A percentile compares a stretch with the other conserved stretches of the same genome.
Evolutionary conservation across 2,329 filamentous ascomycete species (phyloP).

Genomic region (Septoria linicola): DNA sequence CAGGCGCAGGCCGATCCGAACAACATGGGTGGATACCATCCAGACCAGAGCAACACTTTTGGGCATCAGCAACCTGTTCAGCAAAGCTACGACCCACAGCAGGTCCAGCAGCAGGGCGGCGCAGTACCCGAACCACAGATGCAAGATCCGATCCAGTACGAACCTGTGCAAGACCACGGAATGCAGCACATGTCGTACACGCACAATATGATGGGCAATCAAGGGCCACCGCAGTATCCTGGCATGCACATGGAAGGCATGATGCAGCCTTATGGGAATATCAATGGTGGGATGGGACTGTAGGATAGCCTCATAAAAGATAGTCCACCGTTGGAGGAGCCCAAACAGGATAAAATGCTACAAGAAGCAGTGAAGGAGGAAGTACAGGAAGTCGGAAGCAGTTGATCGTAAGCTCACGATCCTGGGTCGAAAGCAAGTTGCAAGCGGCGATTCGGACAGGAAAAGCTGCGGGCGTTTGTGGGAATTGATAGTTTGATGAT

Average conservation of each 20-base stretch:
- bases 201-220: conserved; percentile 27
- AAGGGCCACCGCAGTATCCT: conserved; percentile 28
- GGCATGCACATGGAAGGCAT: conserved; percentile 29
- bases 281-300: conserved; percentile 30
- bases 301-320: conserved; percentile 11
- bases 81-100: conserved; percentile 17
- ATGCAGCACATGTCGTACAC: conserved; percentile 25
- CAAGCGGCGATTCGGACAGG: neutral
- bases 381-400: too few relatives aligned
- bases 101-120: conserved; percentile 19
- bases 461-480: too few relatives aligned
- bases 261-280: conserved; percentile 32
- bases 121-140: conserved; percentile 19
- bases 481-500: conserved; percentile 12
- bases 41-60: conserved; percentile 8
- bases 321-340: too few relatives aligned
- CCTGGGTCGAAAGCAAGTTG: too few relatives aligned
- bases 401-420: too few relatives aligned
- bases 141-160: conserved; percentile 33
- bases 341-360: too few relatives aligned
- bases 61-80: conserved; percentile 17
- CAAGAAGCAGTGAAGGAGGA: too few relatives aligned
- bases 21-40: conserved; percentile 5
- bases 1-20: conserved; percentile 17
- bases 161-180: conserved; percentile 28